Evolutionary conservation across 495 filamentous ascomycete species (phyloP).

Genomic region (Choiromyces venosus): DNA sequence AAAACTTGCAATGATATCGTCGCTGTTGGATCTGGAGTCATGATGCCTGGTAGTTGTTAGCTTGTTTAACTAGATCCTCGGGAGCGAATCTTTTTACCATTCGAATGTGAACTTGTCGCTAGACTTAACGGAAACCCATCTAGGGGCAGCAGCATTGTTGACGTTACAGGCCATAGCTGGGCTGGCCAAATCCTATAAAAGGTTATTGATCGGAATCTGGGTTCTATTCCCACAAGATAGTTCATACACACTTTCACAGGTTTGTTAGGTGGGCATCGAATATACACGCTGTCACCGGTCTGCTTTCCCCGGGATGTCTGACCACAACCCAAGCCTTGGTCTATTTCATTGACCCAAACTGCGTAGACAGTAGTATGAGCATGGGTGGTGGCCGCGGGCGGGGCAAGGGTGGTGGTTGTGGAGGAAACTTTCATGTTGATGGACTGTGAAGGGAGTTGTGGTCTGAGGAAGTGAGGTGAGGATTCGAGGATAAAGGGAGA

Average conservation of each 20-base stretch:
- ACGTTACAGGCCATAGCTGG: constrained; percentile 48
- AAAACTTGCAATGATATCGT: constrained; percentile 49
- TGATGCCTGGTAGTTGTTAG: too few species aligned
- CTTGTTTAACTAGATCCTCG: too few species aligned
- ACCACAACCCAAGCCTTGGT: constrained; percentile 44
- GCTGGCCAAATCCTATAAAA: constrained; percentile 42
- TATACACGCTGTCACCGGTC: constrained; percentile 36
- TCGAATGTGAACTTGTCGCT: constrained; percentile 47
- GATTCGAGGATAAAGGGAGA: constrained; percentile 1
- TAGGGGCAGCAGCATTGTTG: constrained; percentile 43
- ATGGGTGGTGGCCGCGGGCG: constrained; percentile 42
- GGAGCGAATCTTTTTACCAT: too few species aligned
- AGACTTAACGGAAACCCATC: constrained; percentile 46
- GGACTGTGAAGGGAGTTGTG: constrained; percentile 1
- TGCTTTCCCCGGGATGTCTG: constrained; percentile 3
- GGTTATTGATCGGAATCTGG: background rate
- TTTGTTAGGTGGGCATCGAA: constrained; percentile 40
- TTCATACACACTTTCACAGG: constrained; percentile 45
- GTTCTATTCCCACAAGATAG: too few species aligned
- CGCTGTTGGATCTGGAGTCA: constrained; percentile 40
- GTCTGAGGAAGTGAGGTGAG: background rate
- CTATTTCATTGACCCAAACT: constrained; percentile 47
- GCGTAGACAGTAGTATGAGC: constrained; percentile 48
- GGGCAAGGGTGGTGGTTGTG: constrained; percentile 42
- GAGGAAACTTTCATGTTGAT: constrained; percentile 43